phyloP scores from a whole-genome alignment of 495 filamentous ascomycete genomes.

The Antarctomyces pellizariae region DNA sequence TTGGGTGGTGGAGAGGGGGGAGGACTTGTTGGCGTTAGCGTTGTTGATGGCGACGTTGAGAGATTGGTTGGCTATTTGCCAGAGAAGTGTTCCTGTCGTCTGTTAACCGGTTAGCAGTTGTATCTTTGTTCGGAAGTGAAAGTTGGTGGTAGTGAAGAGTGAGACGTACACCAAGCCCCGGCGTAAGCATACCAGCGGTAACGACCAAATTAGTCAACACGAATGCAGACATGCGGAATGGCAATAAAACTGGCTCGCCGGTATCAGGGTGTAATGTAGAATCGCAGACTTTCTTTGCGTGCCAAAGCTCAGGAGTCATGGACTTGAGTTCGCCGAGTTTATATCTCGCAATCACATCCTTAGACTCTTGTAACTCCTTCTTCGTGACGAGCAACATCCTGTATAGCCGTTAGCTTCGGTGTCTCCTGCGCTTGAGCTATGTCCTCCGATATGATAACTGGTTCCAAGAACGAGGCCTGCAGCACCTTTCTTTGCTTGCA shows the following conservation, averaged over 20 bases:
- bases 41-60: slow-evolving; percentile 96
- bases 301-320: slow-evolving; percentile 86
- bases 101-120: slow-evolving; percentile 14
- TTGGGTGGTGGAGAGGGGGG: slow-evolving; percentile 53
- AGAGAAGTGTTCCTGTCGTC: slow-evolving; percentile 73
- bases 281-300: slow-evolving; percentile 88
- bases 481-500: not conserved
- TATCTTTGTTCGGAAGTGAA: slow-evolving; percentile 5
- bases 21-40: slow-evolving; percentile 92
- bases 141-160: slow-evolving; percentile 3
- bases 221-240: slow-evolving; percentile 93
- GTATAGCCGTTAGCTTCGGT: slow-evolving; percentile 4
- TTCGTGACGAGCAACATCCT: slow-evolving; percentile 65
- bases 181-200: slow-evolving; percentile 95
- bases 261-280: slow-evolving; percentile 93
- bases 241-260: slow-evolving; percentile 71
- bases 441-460: not conserved
- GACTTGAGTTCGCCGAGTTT: slow-evolving; percentile 49
- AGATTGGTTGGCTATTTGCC: slow-evolving; percentile 93
- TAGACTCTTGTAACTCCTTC: slow-evolving; percentile 61
- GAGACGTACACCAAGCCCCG: slow-evolving; percentile 37
- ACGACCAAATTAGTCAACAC: slow-evolving; percentile 84
- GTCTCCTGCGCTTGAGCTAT: not conserved
- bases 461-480: slow-evolving; percentile 1
- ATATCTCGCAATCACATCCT: slow-evolving; percentile 50